These are phyloP conservation scores for Phaffia australis DNA, from an alignment of 768 basidiomycete species.

Conservation along the genomic window DNA sequence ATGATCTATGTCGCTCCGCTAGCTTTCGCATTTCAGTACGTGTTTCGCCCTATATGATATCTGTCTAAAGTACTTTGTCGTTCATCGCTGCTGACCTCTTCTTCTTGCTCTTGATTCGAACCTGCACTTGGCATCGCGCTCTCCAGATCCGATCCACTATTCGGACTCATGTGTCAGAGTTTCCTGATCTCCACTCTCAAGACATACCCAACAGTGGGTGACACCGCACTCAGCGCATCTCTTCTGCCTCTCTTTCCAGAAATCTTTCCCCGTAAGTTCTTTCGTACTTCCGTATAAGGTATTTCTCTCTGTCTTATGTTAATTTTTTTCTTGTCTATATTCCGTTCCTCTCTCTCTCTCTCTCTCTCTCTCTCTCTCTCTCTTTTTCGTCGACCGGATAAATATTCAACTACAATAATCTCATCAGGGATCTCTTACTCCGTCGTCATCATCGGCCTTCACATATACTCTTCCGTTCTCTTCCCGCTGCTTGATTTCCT, in stretches of 20 bases:
- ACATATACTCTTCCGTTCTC: conserved; percentile 70
- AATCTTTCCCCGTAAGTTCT: conserved; percentile 59
- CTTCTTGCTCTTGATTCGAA: neutral
- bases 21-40: conserved; percentile 77
- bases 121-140: neutral
- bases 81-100: conserved; percentile 64
- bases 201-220: conserved; percentile 80
- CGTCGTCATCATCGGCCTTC: conserved; percentile 67
- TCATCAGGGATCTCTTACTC: conserved; percentile 68
- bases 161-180: conserved; percentile 60
- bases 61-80: conserved; percentile 39
- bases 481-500: conserved; percentile 83
- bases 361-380: neutral
- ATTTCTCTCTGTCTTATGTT: neutral
- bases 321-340: neutral
- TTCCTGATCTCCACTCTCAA: conserved; percentile 79
- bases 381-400: neutral
- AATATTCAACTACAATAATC: neutral
- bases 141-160: conserved; percentile 69
- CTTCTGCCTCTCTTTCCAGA: conserved; percentile 76
- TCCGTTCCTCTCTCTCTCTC: neutral
- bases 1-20: conserved; percentile 17
- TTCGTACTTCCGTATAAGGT: neutral
- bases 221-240: conserved; percentile 73
- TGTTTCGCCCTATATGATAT: conserved; percentile 3